Evolutionary conservation across 2,329 filamentous ascomycete genomes (phyloP).

Genomic region (Beauveria australis): DNA sequence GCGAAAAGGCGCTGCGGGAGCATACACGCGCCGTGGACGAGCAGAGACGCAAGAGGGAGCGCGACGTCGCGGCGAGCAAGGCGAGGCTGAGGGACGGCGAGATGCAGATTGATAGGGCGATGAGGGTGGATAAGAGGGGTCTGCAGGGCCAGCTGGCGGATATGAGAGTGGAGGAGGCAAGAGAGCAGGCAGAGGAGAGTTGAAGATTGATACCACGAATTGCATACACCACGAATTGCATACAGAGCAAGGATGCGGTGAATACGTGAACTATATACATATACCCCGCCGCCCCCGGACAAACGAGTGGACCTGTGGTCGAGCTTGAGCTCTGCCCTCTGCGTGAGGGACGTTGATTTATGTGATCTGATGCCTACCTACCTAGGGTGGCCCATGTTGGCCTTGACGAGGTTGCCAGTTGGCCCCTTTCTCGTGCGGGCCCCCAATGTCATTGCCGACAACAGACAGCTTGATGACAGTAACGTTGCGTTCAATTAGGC

Average conservation of each 20-base stretch:
- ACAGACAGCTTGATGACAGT: no score
- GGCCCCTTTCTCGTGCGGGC: no score
- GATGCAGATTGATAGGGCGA: conserved; percentile 57
- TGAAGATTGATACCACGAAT: conserved; percentile 9
- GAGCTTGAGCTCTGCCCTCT: no score
- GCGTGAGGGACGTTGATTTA: no score
- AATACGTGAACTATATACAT: neutral
- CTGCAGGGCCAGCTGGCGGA: conserved; percentile 50
- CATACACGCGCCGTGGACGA: conserved; percentile 54
- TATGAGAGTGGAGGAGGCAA: conserved; percentile 19
- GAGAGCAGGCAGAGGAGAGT: conserved; percentile 13
- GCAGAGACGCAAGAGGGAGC: conserved; percentile 52
- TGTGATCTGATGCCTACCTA: no score
- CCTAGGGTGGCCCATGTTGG: no score
- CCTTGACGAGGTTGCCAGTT: no score
- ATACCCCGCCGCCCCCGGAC: no score
- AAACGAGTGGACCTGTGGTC: no score
- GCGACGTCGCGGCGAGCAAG: conserved; percentile 52
- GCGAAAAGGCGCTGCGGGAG: conserved; percentile 61
- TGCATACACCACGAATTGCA: neutral
- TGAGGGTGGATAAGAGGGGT: conserved; percentile 60
- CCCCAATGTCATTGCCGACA: no score
- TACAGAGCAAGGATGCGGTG: neutral
- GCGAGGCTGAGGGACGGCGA: conserved; percentile 58
- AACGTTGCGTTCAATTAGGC: no score